Evolutionary conservation across 169 alveolate species (phyloP).

Genomic region (Plasmodium coatneyi): DNA sequence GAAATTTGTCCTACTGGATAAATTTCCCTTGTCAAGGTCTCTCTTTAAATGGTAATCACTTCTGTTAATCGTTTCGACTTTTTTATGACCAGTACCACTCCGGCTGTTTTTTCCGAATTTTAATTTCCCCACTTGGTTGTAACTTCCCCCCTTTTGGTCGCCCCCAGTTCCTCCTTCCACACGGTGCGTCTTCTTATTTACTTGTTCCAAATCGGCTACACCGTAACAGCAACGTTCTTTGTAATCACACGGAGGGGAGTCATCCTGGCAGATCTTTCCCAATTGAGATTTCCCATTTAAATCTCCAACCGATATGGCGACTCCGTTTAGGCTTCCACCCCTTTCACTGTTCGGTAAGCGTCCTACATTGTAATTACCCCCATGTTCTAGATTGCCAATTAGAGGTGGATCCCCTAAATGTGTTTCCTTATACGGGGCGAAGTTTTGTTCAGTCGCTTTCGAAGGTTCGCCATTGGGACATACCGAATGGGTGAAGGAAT

Average conservation of each 20-base stretch:
- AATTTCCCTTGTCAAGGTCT: neutral
- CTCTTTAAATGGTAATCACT: neutral
- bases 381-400: neutral
- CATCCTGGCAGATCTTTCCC: neutral
- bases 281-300: neutral
- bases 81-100: neutral
- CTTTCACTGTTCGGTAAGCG: neutral
- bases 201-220: neutral
- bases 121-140: neutral
- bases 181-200: neutral
- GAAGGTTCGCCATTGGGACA: neutral
- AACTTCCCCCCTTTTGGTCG: neutral
- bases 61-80: neutral
- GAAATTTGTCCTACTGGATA: neutral
- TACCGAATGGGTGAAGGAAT: neutral
- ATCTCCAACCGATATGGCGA: neutral
- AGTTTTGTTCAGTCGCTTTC: neutral
- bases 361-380: neutral
- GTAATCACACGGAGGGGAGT: neutral
- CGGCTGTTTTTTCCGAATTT: neutral
- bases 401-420: neutral
- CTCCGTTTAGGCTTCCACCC: neutral
- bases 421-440: neutral
- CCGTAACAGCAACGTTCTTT: neutral
- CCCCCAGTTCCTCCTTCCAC: neutral